phyloP scores from a whole-genome alignment of 176 grass and related monocot genomes.

The Aegilops bicornis region DNA sequence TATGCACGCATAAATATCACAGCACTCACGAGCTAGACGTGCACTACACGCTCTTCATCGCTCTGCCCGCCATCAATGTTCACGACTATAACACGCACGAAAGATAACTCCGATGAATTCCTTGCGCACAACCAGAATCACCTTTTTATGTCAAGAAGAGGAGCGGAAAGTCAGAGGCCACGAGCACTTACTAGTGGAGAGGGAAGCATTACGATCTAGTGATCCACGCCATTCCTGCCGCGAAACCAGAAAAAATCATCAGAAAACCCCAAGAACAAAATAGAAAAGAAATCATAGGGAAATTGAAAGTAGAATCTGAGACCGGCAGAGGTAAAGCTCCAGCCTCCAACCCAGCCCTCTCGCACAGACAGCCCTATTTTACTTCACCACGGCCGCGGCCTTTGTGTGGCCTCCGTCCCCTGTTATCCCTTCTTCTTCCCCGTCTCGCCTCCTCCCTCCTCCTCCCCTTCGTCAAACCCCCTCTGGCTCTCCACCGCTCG shows the following conservation, averaged over 20 bases:
- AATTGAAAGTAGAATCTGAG: neutral
- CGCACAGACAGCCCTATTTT: neutral
- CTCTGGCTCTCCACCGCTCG: neutral
- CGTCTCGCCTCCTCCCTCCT: neutral
- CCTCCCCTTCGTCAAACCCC: slow-evolving; percentile 22
- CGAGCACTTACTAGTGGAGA: neutral
- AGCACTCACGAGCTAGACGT: neutral
- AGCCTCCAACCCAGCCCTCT: neutral
- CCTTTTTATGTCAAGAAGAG: neutral
- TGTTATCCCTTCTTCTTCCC: slow-evolving; percentile 66
- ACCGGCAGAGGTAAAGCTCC: neutral
- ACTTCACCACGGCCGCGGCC: slow-evolving; percentile 52
- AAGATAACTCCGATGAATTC: neutral
- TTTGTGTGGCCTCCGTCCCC: slow-evolving; percentile 82
- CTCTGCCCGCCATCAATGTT: neutral
- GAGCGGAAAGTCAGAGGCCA: neutral
- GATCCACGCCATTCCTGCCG: slow-evolving; percentile 19
- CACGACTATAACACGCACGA: neutral
- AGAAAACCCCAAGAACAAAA: slow-evolving; percentile 14
- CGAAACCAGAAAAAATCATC: slow-evolving; percentile 23
- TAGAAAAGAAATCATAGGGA: neutral
- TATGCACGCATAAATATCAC: neutral
- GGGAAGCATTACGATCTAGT: slow-evolving; percentile 7
- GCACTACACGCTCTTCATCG: neutral
- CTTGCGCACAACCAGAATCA: neutral